These are phyloP conservation scores for Thamnidium elegans DNA, from an alignment of 192 early-diverging fungal genomes.

Conservation along the genomic window DNA sequence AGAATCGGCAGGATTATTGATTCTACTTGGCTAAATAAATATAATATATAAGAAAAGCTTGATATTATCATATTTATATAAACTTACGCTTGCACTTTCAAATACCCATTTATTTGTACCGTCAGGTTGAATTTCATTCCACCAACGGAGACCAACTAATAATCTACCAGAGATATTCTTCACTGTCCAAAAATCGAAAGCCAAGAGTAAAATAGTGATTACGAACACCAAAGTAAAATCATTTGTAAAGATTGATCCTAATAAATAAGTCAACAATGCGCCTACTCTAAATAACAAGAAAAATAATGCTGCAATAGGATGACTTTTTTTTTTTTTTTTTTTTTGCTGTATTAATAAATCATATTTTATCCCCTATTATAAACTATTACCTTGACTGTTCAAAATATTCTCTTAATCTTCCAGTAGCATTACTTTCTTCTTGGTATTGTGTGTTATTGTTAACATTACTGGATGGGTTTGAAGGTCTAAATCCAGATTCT, in stretches of 20 bases:
- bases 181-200: constrained; percentile 99
- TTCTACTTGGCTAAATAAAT: constrained; percentile 54
- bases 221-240: constrained; percentile 93
- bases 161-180: constrained; percentile 97
- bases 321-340: constrained; percentile 48
- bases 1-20: constrained; percentile 83
- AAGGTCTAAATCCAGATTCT: not conserved
- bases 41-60: not conserved
- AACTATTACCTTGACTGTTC: constrained; percentile 34
- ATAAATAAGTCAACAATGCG: constrained; percentile 83
- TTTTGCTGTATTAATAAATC: not conserved
- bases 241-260: constrained; percentile 77
- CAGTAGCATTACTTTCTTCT: constrained; percentile 9
- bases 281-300: constrained; percentile 81
- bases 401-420: constrained; percentile 31
- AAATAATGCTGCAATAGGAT: constrained; percentile 89
- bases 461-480: not conserved
- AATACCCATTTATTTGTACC: constrained; percentile 96
- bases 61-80: not conserved
- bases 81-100: constrained; percentile 82
- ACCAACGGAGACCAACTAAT: constrained; percentile 97
- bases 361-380: no score
- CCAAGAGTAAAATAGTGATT: constrained; percentile 83
- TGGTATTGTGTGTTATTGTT: not conserved
- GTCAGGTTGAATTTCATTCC: constrained; percentile 97